These are phyloP conservation scores for Clarireedia sp. DNA, from an alignment of 2,329 filamentous ascomycete genomes.

Conservation along the genomic window DNA sequence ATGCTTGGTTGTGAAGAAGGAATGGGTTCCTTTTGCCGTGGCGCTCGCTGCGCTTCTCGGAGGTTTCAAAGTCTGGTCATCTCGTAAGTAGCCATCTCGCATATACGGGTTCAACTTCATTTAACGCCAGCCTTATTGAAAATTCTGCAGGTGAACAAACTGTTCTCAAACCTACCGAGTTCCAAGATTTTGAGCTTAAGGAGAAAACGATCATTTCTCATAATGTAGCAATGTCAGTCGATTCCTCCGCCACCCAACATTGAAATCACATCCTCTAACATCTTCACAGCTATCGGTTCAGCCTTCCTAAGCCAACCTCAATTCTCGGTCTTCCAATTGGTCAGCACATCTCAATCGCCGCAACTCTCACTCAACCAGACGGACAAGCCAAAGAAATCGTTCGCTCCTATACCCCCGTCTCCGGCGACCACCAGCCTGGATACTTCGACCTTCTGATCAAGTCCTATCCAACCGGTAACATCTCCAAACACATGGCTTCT, in stretches of 20 bases:
- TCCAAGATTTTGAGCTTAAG: conserved; percentile 87
- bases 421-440: conserved; percentile 79
- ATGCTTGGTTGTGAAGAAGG: conserved; percentile 67
- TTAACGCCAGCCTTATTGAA: conserved; percentile 7
- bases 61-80: conserved; percentile 62
- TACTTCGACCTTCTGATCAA: conserved; percentile 97
- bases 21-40: conserved; percentile 66
- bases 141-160: conserved; percentile 57
- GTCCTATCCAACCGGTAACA: conserved; percentile 95
- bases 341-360: conserved; percentile 96
- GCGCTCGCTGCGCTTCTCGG: conserved; percentile 58
- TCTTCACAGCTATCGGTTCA: conserved; percentile 74
- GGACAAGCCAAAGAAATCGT: conserved; percentile 76
- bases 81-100: conserved; percentile 47
- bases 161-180: conserved; percentile 76
- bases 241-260: not conserved
- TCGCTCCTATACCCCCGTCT: conserved; percentile 87
- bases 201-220: conserved; percentile 95
- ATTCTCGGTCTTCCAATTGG: conserved; percentile 96
- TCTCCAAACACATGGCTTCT: conserved; percentile 83
- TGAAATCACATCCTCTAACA: conserved; percentile 4
- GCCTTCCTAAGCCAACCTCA: conserved; percentile 65
- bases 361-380: conserved; percentile 56
- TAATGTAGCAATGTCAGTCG: conserved; percentile 83
- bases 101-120: too few relatives aligned